These are phyloP conservation scores for Hygrophorus pudorinus DNA, from an alignment of 768 basidiomycete species.

Conservation along the genomic window DNA sequence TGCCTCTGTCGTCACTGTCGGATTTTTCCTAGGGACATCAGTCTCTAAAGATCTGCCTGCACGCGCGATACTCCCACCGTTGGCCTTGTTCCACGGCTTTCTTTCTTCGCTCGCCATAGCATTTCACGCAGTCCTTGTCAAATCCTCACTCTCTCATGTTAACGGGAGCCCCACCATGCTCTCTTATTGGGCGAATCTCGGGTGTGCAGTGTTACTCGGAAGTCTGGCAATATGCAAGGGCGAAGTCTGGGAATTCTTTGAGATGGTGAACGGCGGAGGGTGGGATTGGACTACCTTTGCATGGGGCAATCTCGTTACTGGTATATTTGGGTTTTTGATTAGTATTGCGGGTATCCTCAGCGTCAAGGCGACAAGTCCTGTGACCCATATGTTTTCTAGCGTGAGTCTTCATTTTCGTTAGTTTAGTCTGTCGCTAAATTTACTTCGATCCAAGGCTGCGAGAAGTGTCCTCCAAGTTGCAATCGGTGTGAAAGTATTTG, in stretches of 20 bases:
- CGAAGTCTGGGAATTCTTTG: constrained; percentile 44
- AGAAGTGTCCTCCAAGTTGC: constrained; percentile 69
- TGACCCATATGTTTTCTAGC: constrained; percentile 73
- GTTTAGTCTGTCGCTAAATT: constrained; percentile 1
- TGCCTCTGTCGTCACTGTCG: constrained; percentile 62
- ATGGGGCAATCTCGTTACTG: constrained; percentile 31
- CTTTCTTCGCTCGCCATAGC: constrained; percentile 62
- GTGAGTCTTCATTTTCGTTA: constrained; percentile 12
- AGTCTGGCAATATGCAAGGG: constrained; percentile 56
- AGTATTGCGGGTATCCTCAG: constrained; percentile 69
- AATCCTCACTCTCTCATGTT: constrained; percentile 57
- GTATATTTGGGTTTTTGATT: constrained; percentile 70
- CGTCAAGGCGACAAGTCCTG: constrained; percentile 78
- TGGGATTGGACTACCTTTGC: constrained; percentile 21
- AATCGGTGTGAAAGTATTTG: constrained; percentile 57
- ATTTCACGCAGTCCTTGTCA: constrained; percentile 76
- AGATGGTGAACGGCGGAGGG: constrained; percentile 26
- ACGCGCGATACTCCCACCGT: constrained; percentile 30
- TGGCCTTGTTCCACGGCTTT: constrained; percentile 64
- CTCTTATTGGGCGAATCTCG: constrained; percentile 68
- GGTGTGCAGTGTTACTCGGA: constrained; percentile 49
- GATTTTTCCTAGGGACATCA: constrained; percentile 54
- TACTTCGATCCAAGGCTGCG: constrained; percentile 40
- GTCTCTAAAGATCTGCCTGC: constrained; percentile 37
- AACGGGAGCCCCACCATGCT: constrained; percentile 62